phyloP scores from a whole-genome alignment of 768 basidiomycete genomes.

The Panus rudis region DNA sequence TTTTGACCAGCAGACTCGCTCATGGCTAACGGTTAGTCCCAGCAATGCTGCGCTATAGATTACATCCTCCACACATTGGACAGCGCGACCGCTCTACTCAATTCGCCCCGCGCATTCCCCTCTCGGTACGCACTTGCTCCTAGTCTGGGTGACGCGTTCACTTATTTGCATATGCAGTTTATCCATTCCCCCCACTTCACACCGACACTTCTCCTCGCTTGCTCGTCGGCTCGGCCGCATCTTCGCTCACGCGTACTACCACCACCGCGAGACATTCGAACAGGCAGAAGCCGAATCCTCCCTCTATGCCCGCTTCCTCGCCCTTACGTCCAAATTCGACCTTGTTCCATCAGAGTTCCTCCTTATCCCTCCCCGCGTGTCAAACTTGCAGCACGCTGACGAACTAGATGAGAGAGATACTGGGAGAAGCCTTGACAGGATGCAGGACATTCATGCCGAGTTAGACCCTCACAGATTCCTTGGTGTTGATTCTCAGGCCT shows the following conservation, averaged over 20 bases:
- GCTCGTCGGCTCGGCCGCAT: constrained; percentile 89
- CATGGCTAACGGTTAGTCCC: constrained; percentile 1
- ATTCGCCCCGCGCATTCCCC: constrained; percentile 87
- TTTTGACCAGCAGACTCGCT: not conserved
- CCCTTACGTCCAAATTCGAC: constrained; percentile 71
- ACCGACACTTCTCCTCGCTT: constrained; percentile 84
- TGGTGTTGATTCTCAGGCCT: constrained; percentile 26
- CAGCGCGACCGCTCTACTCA: constrained; percentile 86
- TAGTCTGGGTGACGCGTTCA: constrained; percentile 6
- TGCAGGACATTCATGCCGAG: constrained; percentile 14
- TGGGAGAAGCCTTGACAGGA: constrained; percentile 1
- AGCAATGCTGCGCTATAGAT: constrained; percentile 97
- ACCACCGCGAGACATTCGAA: constrained; percentile 87
- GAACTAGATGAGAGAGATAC: constrained; percentile 19
- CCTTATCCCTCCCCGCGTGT: constrained; percentile 55
- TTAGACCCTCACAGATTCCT: constrained; percentile 35
- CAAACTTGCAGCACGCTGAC: constrained; percentile 21
- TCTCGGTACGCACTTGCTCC: constrained; percentile 61
- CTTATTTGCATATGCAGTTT: constrained; percentile 27
- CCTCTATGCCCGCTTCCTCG: constrained; percentile 84
- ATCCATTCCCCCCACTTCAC: constrained; percentile 71
- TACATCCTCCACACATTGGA: constrained; percentile 92
- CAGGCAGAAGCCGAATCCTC: constrained; percentile 88
- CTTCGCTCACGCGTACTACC: constrained; percentile 95
- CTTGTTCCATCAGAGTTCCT: constrained; percentile 80